phyloP scores from a whole-genome alignment of 1,284 basidiomycete genomes.

The Ustilago shanxiensis region DNA sequence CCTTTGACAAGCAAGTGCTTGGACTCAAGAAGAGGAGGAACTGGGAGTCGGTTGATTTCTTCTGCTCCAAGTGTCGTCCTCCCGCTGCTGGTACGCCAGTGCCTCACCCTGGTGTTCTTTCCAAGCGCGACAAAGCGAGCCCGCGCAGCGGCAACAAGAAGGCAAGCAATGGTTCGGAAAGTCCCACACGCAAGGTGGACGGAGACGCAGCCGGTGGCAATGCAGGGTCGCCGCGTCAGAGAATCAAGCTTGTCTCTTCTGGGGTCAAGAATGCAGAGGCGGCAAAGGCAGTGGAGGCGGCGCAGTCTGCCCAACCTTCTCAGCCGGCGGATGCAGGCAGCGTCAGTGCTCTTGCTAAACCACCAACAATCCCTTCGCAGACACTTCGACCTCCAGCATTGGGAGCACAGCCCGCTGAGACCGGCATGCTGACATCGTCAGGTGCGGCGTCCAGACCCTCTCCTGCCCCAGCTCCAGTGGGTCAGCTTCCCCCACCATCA shows the following conservation, averaged over 20 bases:
- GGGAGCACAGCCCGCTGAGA: conserved; percentile 37
- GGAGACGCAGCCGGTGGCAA: conserved; percentile 10
- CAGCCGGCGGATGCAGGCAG: neutral
- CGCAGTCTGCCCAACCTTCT: neutral
- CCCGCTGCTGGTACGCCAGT: conserved; percentile 37
- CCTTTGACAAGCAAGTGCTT: conserved; percentile 56
- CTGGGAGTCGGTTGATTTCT: conserved; percentile 62
- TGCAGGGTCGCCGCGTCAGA: conserved; percentile 32
- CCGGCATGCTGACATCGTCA: conserved; percentile 28
- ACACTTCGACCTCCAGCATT: conserved; percentile 21
- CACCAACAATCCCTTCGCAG: conserved; percentile 32
- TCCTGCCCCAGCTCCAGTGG: conserved; percentile 17
- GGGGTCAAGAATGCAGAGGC: conserved; percentile 13
- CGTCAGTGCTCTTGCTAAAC: conserved; percentile 17
- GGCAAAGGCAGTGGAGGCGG: neutral
- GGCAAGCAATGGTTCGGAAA: conserved; percentile 29
- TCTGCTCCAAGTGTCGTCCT: conserved; percentile 56
- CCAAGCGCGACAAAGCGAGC: conserved; percentile 29
- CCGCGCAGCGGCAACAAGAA: conserved; percentile 32
- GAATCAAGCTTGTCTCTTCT: conserved; percentile 34
- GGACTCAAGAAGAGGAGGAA: conserved; percentile 48
- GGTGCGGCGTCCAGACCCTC: conserved; percentile 10
- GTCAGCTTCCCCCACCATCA: conserved; percentile 33
- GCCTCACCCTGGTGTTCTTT: conserved; percentile 34
- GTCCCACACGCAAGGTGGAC: conserved; percentile 15